These are phyloP conservation scores for Physcia stellaris DNA, from an alignment of 495 filamentous ascomycete species.

Conservation along the genomic window DNA sequence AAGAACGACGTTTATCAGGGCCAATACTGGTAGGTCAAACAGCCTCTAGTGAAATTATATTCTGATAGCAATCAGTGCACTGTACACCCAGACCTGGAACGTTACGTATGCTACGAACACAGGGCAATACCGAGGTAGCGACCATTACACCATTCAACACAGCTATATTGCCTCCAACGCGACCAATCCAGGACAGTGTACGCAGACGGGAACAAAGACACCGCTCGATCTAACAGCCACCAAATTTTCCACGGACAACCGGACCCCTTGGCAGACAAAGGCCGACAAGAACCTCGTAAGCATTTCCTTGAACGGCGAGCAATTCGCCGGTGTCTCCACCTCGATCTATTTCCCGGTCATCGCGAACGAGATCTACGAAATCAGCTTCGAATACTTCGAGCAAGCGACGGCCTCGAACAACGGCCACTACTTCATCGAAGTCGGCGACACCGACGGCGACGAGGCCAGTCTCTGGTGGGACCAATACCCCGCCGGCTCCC, in stretches of 20 bases:
- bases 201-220: not conserved
- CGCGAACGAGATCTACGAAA: not conserved
- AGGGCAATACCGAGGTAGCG: slow-evolving; percentile 10
- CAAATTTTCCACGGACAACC: not conserved
- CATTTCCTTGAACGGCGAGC: not conserved
- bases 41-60: not conserved
- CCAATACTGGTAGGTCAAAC: not conserved
- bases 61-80: not conserved
- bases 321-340: not conserved
- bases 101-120: slow-evolving; percentile 12
- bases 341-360: not conserved
- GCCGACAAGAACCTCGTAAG: not conserved
- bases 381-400: not conserved
- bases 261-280: not conserved
- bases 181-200: not conserved
- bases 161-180: slow-evolving; percentile 8
- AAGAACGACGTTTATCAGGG: not conserved
- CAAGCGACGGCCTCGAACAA: not conserved
- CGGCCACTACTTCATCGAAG: not conserved
- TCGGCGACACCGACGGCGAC: not conserved
- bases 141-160: slow-evolving; percentile 9
- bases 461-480: not conserved
- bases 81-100: slow-evolving; percentile 8
- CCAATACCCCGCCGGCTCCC: not conserved
- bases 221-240: not conserved